Base-by-base conservation (phyloP, 257 asterid genomes). In the Coffea eugenioides region DNA sequence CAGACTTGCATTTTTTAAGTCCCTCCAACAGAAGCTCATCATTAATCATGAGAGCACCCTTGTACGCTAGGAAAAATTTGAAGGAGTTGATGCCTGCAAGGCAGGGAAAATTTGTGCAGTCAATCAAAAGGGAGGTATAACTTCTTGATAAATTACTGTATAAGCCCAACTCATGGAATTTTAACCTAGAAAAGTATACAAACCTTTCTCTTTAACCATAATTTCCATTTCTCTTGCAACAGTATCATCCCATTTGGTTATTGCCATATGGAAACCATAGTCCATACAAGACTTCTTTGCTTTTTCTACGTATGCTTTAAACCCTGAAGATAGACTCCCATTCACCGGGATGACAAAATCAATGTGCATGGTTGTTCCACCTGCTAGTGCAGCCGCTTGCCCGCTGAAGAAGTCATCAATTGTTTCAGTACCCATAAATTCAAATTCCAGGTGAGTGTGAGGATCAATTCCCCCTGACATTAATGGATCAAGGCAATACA, bases 261-360 rank as follows among this genome's bases (percentile, higher is more conserved):
- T 82, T 76, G 99, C 98, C 99, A 96, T 92, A 87, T 96, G 99
- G 90, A 96, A 94, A 67, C 99, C 99, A 83, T 96, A 96, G 86
- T 96, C 99, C 97, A 92, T 96, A 89, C 88, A 86, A 31, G 98
- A 89, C 56, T n/a, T 87, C 88, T 88, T 86, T 31, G 99, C 92
- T 83, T 96, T 96, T 76, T 88, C 89, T 21, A 86, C 92, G 71
- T 96, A 93, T 71, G 95, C 82, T 84, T 90, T 92, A 80, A 68
- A 91, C 48, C 99, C 99, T 59, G 91, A 91, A 27, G 93, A 90
- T 82, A 96, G 87, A 86, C 94, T 92, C 66, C 99, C 99, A 75
- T 94, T 90, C 69, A 89, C 90, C 31, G 99, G 99, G 81, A 96
- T 92, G 79, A 94, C 92, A 87, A 96, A 96, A 84, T 96, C 99